phyloP scores from a whole-genome alignment of 495 filamentous ascomycete genomes.

The Aspergillus haitiensis region DNA sequence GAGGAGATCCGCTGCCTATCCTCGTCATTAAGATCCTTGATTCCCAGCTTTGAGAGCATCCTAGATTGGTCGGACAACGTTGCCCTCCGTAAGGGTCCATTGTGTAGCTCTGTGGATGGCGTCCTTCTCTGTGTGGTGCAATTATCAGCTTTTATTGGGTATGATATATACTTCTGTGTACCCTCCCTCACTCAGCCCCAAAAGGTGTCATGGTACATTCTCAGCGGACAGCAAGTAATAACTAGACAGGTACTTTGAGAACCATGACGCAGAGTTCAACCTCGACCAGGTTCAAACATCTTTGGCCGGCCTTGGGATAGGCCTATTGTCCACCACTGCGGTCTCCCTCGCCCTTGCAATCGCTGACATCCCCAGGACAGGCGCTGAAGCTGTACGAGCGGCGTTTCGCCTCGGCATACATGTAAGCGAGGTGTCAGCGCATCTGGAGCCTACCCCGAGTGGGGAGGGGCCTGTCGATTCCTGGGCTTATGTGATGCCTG shows the following conservation, averaged over 20 bases:
- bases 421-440: slow-evolving; percentile 34
- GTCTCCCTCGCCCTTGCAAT: slow-evolving; percentile 30
- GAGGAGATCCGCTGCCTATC: slow-evolving; percentile 33
- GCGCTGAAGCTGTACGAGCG: slow-evolving; percentile 31
- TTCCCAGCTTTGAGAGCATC: slow-evolving; percentile 42
- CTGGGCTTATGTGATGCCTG: slow-evolving; percentile 41
- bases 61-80: slow-evolving; percentile 31
- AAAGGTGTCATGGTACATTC: too few relatives aligned
- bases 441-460: slow-evolving; percentile 15
- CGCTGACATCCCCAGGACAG: slow-evolving; percentile 27
- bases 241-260: slow-evolving; percentile 15
- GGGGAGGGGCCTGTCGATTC: slow-evolving; percentile 15
- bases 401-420: slow-evolving; percentile 36
- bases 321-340: slow-evolving; percentile 35
- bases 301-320: slow-evolving; percentile 35
- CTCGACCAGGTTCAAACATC: neutral
- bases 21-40: slow-evolving; percentile 4
- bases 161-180: slow-evolving; percentile 13
- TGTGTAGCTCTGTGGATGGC: slow-evolving; percentile 40
- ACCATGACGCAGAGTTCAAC: slow-evolving; percentile 4
- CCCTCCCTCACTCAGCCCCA: neutral
- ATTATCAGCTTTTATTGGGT: slow-evolving; percentile 41
- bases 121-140: slow-evolving; percentile 35
- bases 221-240: too few relatives aligned
- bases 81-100: slow-evolving; percentile 35